Percentiles rank a stretch among this genome's conserved stretches.
Conservation (phyloP, 192 early-diverging fungal species). For the Chytriomyces confervae region DNA sequence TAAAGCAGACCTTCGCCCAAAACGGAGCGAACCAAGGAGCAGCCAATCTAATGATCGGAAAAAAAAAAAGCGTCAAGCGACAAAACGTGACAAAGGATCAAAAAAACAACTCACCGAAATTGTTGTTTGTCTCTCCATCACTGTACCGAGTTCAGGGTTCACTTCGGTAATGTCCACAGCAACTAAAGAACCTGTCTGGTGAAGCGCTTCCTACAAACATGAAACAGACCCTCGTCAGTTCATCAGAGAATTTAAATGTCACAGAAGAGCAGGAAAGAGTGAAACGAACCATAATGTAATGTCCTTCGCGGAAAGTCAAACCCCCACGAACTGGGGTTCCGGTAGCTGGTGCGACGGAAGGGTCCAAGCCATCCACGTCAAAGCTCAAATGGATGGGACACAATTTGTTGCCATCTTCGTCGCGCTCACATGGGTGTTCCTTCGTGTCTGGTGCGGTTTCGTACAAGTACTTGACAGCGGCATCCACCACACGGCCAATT, state of each 20-base stretch:
- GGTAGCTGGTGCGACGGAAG: conserved; percentile 90
- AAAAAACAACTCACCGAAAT: conserved; percentile 64
- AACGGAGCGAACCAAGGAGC: conserved; percentile 83
- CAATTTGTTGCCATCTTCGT: conserved; percentile 21
- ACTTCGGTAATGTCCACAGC: conserved; percentile 95
- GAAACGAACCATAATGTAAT: conserved; percentile 71
- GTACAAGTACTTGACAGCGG: conserved; percentile 89
- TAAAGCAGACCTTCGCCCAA: conserved; percentile 84
- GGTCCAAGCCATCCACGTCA: conserved; percentile 96
- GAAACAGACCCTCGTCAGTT: neutral
- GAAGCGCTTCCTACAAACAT: conserved; percentile 75
- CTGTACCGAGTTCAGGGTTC: conserved; percentile 85
- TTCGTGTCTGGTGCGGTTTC: conserved; percentile 35
- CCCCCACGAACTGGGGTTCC: conserved; percentile 96
- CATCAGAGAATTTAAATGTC: neutral
- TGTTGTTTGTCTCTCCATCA: conserved; percentile 71
- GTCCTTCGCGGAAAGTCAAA: conserved; percentile 93
- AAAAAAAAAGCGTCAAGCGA: too few relatives aligned
- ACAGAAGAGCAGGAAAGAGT: neutral
- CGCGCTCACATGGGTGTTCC: conserved; percentile 9
- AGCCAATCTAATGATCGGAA: conserved; percentile 59
- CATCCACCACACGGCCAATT: conserved; percentile 89
- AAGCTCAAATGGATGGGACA: conserved; percentile 57
- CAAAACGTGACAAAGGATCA: neutral
- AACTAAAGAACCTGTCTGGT: conserved; percentile 87